These are phyloP conservation scores for Ogataea chonburiensis DNA, from an alignment of 805 yeast species.

Conservation along the genomic window DNA sequence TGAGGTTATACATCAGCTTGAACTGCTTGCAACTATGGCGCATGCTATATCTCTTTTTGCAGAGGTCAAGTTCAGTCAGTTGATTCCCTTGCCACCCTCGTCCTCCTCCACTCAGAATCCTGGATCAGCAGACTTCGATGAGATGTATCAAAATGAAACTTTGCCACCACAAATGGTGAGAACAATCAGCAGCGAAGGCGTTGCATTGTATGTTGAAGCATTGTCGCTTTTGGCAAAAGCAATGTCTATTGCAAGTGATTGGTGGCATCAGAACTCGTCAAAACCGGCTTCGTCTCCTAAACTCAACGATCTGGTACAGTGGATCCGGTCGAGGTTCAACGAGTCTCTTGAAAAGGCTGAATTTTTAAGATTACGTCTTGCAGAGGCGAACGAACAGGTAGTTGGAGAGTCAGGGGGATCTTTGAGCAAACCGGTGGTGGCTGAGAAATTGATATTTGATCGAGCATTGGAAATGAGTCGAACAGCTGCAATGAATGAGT, in stretches of 20 bases:
- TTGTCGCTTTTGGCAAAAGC: constrained; percentile 80
- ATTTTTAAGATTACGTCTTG: constrained; percentile 56
- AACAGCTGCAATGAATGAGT: constrained; percentile 85
- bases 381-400: constrained; percentile 47
- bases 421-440: constrained; percentile 42
- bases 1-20: constrained; percentile 50
- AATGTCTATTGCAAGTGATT: constrained; percentile 78
- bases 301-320: constrained; percentile 75
- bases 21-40: constrained; percentile 81
- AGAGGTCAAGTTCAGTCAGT: constrained; percentile 83
- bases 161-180: constrained; percentile 58
- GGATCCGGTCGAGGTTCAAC: constrained; percentile 87
- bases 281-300: constrained; percentile 38
- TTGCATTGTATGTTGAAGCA: constrained; percentile 79
- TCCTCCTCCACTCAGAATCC: constrained; percentile 22
- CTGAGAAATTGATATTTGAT: constrained; percentile 87
- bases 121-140: constrained; percentile 21
- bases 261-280: constrained; percentile 70
- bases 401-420: constrained; percentile 6
- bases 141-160: constrained; percentile 37
- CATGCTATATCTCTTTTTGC: constrained; percentile 88
- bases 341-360: constrained; percentile 90
- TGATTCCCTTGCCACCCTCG: constrained; percentile 72
- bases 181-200: constrained; percentile 78
- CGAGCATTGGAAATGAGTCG: constrained; percentile 92